Base-by-base conservation (phyloP, 177 flowering plant genomes). In the Telopea speciosissima region DNA sequence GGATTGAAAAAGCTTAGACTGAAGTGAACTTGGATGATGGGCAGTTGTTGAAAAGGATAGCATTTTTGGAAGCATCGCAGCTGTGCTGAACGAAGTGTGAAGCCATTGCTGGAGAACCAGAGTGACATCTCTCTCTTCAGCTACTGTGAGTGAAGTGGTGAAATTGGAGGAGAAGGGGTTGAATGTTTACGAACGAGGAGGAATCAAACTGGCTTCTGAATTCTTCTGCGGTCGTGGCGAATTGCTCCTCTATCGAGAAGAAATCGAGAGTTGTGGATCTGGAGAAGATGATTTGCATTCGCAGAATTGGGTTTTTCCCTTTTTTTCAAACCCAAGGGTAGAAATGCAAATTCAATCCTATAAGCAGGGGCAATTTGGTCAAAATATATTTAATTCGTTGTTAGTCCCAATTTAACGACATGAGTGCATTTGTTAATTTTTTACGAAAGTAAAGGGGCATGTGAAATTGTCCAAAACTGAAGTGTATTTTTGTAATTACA, bases 11-110 rank as follows among this genome's bases (percentile, higher is more conserved):
- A 76, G 66, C n/a, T 5, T 24, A 80, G 68, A 65, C 68, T 82
- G 77, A 81, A 84, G 83, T 81, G 86, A 73, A 78, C 8, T 52
- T 70, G 81, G 54, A 73, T 69, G 76, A 74, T 72, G 68, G 71
- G 62, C 59, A 74, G 72, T 4, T n/a, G n/a, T n/a, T 77, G 82
- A 69, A 81, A 73, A 74, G 76, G 72, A 66, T 73, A 60, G 23
- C 70, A 74, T 52, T 66, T 24, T 71, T 68, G 76, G 68, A 68
- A 73, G 72, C 60, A 71, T 54, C 70, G 78, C 44, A 25, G 54
- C 67, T 76, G 81, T 16, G 84, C 73, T 12, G 87, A 74, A 25
- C 72, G 74, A 70, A 77, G 69, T 62, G 68, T 74, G 82, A 83
- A 71, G 11, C 77, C 74, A 68, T 76, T 80, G 76, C 75, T 75